phyloP scores from a whole-genome alignment of 208 protist genomes.

The Acanthamoeba divionensis region DNA sequence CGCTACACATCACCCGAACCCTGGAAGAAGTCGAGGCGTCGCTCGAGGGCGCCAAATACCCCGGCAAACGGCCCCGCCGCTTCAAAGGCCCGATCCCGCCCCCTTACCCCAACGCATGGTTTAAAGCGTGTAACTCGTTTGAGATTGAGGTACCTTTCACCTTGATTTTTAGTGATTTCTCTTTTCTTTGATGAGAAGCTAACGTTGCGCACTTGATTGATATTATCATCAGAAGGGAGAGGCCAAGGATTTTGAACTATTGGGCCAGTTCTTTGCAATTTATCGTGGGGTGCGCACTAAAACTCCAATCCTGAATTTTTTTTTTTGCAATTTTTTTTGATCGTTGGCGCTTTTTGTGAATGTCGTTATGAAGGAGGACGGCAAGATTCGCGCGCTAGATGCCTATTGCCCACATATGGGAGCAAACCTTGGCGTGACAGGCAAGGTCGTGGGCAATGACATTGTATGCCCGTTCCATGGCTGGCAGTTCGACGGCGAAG shows the following conservation, averaged over 20 bases:
- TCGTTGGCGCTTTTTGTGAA: background rate
- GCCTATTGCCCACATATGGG: slow-evolving; percentile 64
- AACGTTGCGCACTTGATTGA: too few species aligned
- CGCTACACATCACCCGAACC: background rate
- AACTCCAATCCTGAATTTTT: background rate
- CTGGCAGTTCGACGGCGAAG: slow-evolving; percentile 56
- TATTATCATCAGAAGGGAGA: background rate
- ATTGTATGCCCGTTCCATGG: slow-evolving; percentile 57
- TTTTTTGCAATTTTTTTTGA: background rate
- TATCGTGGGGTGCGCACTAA: background rate
- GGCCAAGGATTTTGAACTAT: background rate
- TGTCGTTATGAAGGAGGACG: background rate
- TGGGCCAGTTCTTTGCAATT: slow-evolving; percentile 7
- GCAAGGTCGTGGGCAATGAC: slow-evolving; percentile 28
- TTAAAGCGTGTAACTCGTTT: background rate
- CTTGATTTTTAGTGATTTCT: too few species aligned
- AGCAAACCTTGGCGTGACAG: slow-evolving; percentile 53
- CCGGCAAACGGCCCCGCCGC: background rate
- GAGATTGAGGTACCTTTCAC: background rate
- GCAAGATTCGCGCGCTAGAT: slow-evolving; percentile 23
- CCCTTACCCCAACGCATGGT: slow-evolving; percentile 54
- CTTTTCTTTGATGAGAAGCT: too few species aligned
- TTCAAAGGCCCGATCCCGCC: background rate
- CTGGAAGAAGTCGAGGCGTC: background rate
- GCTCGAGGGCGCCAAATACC: background rate